phyloP scores from a whole-genome alignment of 768 basidiomycete species.

The Calocybe indica region DNA sequence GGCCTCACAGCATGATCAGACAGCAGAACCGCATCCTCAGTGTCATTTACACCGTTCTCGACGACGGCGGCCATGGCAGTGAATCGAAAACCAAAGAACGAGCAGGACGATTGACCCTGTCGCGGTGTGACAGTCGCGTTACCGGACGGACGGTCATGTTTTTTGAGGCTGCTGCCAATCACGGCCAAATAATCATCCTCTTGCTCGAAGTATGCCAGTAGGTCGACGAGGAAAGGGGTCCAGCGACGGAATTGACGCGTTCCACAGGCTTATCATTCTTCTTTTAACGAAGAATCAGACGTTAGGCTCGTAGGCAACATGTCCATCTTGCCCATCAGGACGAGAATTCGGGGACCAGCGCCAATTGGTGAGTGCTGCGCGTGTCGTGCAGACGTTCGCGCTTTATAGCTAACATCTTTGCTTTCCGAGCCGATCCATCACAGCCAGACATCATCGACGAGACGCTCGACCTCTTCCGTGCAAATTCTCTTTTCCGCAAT shows the following conservation, averaged over 20 bases:
- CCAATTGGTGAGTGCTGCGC: constrained; percentile 51
- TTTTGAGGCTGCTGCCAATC: constrained; percentile 1
- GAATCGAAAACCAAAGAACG: neutral
- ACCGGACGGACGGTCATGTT: constrained; percentile 20
- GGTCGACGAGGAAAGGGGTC: constrained; percentile 17
- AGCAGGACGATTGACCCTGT: neutral
- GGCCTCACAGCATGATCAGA: constrained; percentile 45
- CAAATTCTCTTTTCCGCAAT: constrained; percentile 98
- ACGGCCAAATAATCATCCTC: no score
- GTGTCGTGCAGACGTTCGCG: constrained; percentile 5
- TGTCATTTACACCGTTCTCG: constrained; percentile 19
- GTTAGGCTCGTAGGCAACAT: constrained; percentile 85
- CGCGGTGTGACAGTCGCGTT: neutral
- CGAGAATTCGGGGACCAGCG: constrained; percentile 89
- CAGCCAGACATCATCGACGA: constrained; percentile 92
- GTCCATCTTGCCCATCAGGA: constrained; percentile 84
- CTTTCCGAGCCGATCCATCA: constrained; percentile 61
- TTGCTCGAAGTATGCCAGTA: constrained; percentile 41
- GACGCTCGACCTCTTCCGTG: constrained; percentile 92
- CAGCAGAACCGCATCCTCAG: constrained; percentile 39
- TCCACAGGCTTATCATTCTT: constrained; percentile 89
- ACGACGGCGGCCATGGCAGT: constrained; percentile 27
- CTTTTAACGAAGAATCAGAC: constrained; percentile 83
- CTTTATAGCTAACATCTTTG: constrained; percentile 9
- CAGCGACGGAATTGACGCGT: neutral